Conservation (phyloP, 768 basidiomycete genomes). For the Mycena haematopus region DNA sequence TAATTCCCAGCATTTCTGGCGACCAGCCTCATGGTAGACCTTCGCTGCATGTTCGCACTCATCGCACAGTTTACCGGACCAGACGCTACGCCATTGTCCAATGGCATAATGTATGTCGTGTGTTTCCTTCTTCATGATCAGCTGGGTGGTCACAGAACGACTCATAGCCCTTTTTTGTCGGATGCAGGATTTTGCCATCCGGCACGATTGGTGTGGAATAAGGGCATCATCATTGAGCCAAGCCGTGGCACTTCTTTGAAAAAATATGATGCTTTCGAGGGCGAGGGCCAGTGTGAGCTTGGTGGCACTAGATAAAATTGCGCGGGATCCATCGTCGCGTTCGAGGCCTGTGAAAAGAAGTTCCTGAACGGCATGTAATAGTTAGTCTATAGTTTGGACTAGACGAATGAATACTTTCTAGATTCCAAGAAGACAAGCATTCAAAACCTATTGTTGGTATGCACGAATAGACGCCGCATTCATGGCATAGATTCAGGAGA, state of each 20-base stretch:
- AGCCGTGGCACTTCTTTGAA: neutral
- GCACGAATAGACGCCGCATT: constrained; percentile 2
- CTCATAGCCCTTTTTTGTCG: neutral
- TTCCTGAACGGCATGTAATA: neutral
- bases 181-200: neutral
- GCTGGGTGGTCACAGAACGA: too few species aligned
- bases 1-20: neutral
- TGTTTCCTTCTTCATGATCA: neutral
- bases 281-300: constrained; percentile 8
- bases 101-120: neutral
- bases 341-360: neutral
- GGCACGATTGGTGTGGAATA: neutral
- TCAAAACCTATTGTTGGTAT: neutral
- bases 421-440: neutral
- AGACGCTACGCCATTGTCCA: too few species aligned
- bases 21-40: neutral
- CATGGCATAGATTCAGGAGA: constrained; percentile 10
- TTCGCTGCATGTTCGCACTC: too few species aligned
- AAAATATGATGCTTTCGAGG: neutral
- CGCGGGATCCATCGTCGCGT: neutral
- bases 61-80: too few species aligned
- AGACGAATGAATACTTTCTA: neutral
- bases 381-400: neutral
- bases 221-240: neutral
- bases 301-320: neutral